Evolutionary conservation across 2,329 filamentous ascomycete genomes (phyloP), one percentile per base, ranked within the genome.

Genomic region (Stachybotrys echinatus): DNA sequence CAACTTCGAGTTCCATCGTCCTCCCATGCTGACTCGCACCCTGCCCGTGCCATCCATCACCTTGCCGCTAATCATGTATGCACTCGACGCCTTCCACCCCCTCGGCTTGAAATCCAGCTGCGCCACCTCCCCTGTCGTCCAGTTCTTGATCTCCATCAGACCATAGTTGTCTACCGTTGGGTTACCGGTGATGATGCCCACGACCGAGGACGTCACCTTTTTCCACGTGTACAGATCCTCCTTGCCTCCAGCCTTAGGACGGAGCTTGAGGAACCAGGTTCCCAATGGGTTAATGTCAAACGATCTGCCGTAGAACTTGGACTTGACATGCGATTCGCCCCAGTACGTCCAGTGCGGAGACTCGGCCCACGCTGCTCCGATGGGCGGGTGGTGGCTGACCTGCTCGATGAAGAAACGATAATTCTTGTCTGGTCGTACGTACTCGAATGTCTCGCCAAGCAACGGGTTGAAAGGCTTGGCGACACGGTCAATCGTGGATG

Each of bases 371-470:
- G 91, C 92, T 18, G 95, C 94, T 57, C 94, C 92, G 60, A 99
- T 81, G 0, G 94, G 94, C 23, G 94, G 94, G 69, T 99, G 94
- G 67, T 99, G 94, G 71, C 90, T 95, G 61, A 99, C 92, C 74
- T 99, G 94, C 69, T 99, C 94, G 53, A 96, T 90, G 72, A 97
- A 95, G 79, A 97, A 97, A 56, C 94, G 89, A 73, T 96, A 99
- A 52, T 92, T 92, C 68, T 96, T 96, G 72, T 99, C 94, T 0
- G 94, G 92, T 50, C 94, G 80, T 34, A 87, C 92, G 63, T 99
- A 97, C 67, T 99, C 94, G 60, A 95, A 99, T 0, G 94, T 99
- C 69, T 99, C 94, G 45, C 92, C 94, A 1, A 99, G 77, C 5
- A 99, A 81, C 14, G 94, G 94, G 63, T 99, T 99, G 77, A 99